Conservation (phyloP, 306 rosid species). For the Boehmeria nivea region DNA sequence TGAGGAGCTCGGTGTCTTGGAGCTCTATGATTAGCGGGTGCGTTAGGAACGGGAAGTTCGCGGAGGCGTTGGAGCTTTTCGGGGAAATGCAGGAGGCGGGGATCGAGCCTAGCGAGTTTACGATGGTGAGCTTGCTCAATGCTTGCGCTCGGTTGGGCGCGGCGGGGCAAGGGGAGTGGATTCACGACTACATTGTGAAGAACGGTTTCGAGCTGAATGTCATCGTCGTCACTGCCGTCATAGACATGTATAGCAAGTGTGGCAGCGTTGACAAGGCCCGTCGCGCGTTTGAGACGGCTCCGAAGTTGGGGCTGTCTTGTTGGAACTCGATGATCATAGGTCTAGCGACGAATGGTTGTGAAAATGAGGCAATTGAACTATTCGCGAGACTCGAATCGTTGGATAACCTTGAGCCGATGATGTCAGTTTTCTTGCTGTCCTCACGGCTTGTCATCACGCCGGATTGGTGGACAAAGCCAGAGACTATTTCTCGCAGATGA, state of each 20-base stretch:
- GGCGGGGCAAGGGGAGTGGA: constrained; percentile 72
- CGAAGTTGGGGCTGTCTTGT: constrained; percentile 49
- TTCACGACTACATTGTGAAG: constrained; percentile 56
- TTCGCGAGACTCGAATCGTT: constrained; percentile 57
- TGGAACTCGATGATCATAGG: constrained; percentile 81
- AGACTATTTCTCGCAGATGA: constrained; percentile 51
- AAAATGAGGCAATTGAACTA: constrained; percentile 51
- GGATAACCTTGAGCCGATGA: constrained; percentile 35
- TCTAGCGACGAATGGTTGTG: constrained; percentile 65
- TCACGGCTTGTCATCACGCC: constrained; percentile 72
- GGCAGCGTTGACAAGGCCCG: constrained; percentile 55
- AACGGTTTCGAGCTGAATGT: constrained; percentile 48
- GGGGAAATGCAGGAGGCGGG: constrained; percentile 48
- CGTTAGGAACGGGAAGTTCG: constrained; percentile 63
- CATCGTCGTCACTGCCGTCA: constrained; percentile 62
- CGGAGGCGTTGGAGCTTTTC: constrained; percentile 57
- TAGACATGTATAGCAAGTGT: constrained; percentile 84
- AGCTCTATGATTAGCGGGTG: constrained; percentile 78
- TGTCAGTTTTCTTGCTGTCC: constrained; percentile 68
- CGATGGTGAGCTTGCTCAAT: constrained; percentile 85
- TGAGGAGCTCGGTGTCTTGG: constrained; percentile 60
- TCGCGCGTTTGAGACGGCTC: constrained; percentile 46
- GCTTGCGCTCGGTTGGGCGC: constrained; percentile 85
- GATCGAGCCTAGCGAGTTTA: constrained; percentile 60
- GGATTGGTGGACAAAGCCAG: constrained; percentile 57